Conservation (phyloP, 345 rosid genomes). For the Eutrema yunnanense region DNA sequence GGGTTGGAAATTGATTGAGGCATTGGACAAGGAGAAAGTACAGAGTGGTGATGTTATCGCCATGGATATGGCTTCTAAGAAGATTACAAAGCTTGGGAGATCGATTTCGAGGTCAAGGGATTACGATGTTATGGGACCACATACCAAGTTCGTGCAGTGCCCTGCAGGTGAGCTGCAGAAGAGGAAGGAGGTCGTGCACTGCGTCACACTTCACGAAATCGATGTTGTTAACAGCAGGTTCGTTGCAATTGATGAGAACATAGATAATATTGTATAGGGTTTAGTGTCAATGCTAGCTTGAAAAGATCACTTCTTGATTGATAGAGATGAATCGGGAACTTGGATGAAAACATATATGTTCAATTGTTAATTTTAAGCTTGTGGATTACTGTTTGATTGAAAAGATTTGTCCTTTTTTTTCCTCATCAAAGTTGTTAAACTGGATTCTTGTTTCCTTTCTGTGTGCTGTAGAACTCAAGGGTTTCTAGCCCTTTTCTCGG, state of each 20-base stretch:
- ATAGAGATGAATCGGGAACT: too few species aligned
- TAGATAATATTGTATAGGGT: too few species aligned
- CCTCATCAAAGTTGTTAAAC: too few species aligned
- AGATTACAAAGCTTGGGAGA: constrained; percentile 53
- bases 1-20: background rate
- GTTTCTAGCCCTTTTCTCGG: background rate
- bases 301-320: too few species aligned
- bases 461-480: background rate
- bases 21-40: background rate
- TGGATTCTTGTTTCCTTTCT: background rate
- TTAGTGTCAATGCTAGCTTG: too few species aligned
- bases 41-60: constrained; percentile 32
- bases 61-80: constrained; percentile 77
- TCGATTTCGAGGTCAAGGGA: constrained; percentile 82
- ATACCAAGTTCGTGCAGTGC: background rate
- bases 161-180: constrained; percentile 43
- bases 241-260: too few species aligned
- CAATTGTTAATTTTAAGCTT: too few species aligned
- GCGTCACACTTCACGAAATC: constrained; percentile 85
- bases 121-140: constrained; percentile 76
- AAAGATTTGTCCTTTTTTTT: too few species aligned
- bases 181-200: constrained; percentile 88
- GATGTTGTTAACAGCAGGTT: constrained; percentile 97
- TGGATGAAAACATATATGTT: too few species aligned
- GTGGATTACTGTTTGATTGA: too few species aligned